These are phyloP conservation scores for Hyphopichia pseudoburtonii DNA, from an alignment of 1,139 yeast species.

Conservation along the genomic window DNA sequence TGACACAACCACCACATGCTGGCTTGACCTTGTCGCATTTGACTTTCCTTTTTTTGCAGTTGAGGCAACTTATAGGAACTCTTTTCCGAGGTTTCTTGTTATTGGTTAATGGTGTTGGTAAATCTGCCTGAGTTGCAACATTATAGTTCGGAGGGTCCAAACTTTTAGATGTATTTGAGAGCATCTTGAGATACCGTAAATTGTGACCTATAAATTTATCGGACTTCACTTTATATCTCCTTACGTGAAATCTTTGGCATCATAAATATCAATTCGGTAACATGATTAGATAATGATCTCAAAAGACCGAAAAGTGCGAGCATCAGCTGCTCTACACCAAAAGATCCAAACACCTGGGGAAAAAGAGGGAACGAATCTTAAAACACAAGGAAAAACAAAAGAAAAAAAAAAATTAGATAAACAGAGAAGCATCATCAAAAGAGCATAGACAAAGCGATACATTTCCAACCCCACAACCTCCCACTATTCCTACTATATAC, in stretches of 20 bases:
- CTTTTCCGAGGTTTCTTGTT: slow-evolving; percentile 35
- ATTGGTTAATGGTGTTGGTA: too few species aligned
- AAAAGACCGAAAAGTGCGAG: slow-evolving; percentile 2
- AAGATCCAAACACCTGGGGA: background rate
- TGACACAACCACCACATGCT: slow-evolving; percentile 44
- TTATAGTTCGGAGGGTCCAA: too few species aligned
- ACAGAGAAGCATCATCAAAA: background rate
- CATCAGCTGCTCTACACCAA: background rate
- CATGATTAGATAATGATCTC: background rate
- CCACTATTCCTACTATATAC: background rate
- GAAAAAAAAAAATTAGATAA: background rate
- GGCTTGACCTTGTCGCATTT: slow-evolving; percentile 47
- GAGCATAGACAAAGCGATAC: background rate
- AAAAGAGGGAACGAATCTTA: background rate
- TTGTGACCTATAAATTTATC: too few species aligned
- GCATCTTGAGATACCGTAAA: too few species aligned
- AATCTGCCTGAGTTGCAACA: too few species aligned
- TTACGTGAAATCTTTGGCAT: too few species aligned
- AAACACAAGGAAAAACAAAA: background rate
- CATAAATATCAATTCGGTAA: too few species aligned
- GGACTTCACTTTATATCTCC: too few species aligned
- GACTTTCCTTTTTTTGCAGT: slow-evolving; percentile 46
- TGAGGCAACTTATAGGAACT: slow-evolving; percentile 43
- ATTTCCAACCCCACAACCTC: too few species aligned
- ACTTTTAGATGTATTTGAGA: too few species aligned